These are phyloP conservation scores for Schrenkiella parvula DNA, from an alignment of 345 rosid species.

Conservation along the genomic window DNA sequence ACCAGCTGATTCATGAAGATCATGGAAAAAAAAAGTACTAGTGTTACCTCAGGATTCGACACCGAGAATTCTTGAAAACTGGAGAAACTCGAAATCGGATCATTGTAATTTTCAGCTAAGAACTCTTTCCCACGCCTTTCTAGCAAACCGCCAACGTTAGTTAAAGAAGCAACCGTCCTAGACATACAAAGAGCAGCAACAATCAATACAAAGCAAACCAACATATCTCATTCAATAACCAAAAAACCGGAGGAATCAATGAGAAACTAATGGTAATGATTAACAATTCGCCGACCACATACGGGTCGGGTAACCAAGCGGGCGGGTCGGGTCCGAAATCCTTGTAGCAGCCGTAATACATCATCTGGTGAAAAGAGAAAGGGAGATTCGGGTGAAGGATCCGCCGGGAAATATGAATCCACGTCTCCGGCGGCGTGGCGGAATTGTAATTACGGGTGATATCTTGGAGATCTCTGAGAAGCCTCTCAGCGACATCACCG, in stretches of 20 bases:
- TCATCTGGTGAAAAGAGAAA: slow-evolving; percentile 78
- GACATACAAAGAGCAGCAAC: neutral
- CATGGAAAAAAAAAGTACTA: neutral
- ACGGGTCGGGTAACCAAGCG: slow-evolving; percentile 91
- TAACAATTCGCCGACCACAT: neutral
- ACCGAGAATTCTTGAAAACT: slow-evolving; percentile 86
- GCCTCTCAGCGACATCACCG: slow-evolving; percentile 32
- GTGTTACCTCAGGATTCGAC: slow-evolving; percentile 69
- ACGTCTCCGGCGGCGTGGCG: slow-evolving; percentile 47
- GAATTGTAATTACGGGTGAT: slow-evolving; percentile 40
- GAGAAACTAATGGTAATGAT: neutral
- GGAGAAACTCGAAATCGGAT: slow-evolving; percentile 79
- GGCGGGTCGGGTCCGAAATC: slow-evolving; percentile 87
- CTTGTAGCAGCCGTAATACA: slow-evolving; percentile 79
- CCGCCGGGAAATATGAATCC: slow-evolving; percentile 51
- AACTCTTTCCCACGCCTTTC: slow-evolving; percentile 72
- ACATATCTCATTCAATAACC: neutral
- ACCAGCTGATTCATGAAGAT: neutral
- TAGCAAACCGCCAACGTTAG: slow-evolving; percentile 68
- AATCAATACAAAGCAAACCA: neutral
- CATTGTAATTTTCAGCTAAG: slow-evolving; percentile 61
- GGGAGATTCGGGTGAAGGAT: slow-evolving; percentile 71
- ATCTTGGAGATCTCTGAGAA: slow-evolving; percentile 39
- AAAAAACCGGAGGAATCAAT: too few relatives aligned
- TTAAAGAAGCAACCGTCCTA: slow-evolving; percentile 57